A percentile compares a stretch with the other conserved stretches of the same genome.
These are phyloP conservation scores for Coemansia sp. DNA, from an alignment of 192 early-diverging fungal genomes.

Conservation along the genomic window DNA sequence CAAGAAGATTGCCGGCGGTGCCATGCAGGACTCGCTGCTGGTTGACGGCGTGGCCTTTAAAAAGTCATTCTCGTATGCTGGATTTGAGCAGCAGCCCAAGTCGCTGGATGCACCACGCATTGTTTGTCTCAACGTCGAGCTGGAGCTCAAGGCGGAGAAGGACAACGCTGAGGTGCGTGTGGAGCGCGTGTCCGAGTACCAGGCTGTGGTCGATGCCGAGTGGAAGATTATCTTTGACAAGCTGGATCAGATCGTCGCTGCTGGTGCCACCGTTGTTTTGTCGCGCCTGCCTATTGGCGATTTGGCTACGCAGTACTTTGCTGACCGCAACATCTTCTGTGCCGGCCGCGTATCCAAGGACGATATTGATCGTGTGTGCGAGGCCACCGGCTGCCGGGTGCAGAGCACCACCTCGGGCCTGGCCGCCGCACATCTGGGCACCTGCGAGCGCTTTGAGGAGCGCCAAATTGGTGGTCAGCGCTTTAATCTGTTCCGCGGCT, in stretches of 20 bases:
- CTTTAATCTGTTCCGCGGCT: conserved; percentile 95
- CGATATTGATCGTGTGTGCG: conserved; percentile 90
- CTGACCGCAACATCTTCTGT: conserved; percentile 98
- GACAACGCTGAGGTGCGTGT: conserved; percentile 99
- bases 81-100: conserved; percentile 99
- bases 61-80: conserved; percentile 98
- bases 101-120: conserved; percentile 87
- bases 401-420: conserved; percentile 93
- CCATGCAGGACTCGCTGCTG: conserved; percentile 97
- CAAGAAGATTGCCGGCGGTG: conserved; percentile 97
- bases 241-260: conserved; percentile 89
- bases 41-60: conserved; percentile 99
- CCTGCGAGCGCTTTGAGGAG: conserved; percentile 92
- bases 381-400: conserved; percentile 90
- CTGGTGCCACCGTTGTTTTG: conserved; percentile 96
- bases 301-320: conserved; percentile 99
- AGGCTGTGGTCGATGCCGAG: conserved; percentile 98
- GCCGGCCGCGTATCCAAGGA: conserved; percentile 94
- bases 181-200: conserved; percentile 95
- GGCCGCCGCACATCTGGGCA: conserved; percentile 76
- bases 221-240: conserved; percentile 99
- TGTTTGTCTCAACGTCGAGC: conserved; percentile 92
- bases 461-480: conserved; percentile 95
- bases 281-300: conserved; percentile 98
- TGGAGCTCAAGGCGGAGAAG: conserved; percentile 98